Evolutionary conservation across 2,329 filamentous ascomycete genomes (phyloP), one percentile per base, ranked within the genome.

Genomic region (Endoconidiophora polonica): DNA sequence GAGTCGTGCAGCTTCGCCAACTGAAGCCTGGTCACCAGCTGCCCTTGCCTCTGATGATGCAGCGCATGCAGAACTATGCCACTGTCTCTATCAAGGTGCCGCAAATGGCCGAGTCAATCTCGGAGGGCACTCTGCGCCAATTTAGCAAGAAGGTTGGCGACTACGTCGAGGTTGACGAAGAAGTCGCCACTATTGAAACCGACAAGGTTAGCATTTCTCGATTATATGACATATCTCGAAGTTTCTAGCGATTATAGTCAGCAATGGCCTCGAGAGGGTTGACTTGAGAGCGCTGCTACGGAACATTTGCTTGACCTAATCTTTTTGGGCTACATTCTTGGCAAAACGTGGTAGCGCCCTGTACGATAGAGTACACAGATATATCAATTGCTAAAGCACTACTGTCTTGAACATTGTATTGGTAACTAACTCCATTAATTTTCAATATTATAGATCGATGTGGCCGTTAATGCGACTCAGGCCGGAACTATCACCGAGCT

Each of bases 61-160:
- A 78, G 59, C 58, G 56, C n/a, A 69, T 76, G 48, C 74, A 77
- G 57, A 72, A 59, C 56, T 81, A 81, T 61, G 88, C 88, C 63
- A 86, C 94, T 62, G 81, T 77, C 58, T 69, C 90, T 56, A 79
- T 98, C 65, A 90, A 96, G 69, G 91, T 96, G 57, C 91, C 91
- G 33, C 78, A 91, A 63, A 96, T 98, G 91, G 91, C 91, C 56
- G 91, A 98, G 68, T 96, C 91, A 46, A 96, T 98, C 65, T 93
- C 86, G 42, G 91, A 98, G 67, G 91, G 91, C 54, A 98, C 91
- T 20, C 66, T 98, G 61, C 95, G 94, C 70, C 87, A 94, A 63
- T 96, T 88, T 72, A 83, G 78, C 60, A 96, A 96, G 65, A 65
- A 90, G 68, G 72, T 95, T 59, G 91, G 91, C 60, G 91, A 98